A percentile compares a stretch with the other conserved stretches of the same genome.
phyloP scores from a whole-genome alignment of 495 filamentous ascomycete species.

The Filosporella fistucella region DNA sequence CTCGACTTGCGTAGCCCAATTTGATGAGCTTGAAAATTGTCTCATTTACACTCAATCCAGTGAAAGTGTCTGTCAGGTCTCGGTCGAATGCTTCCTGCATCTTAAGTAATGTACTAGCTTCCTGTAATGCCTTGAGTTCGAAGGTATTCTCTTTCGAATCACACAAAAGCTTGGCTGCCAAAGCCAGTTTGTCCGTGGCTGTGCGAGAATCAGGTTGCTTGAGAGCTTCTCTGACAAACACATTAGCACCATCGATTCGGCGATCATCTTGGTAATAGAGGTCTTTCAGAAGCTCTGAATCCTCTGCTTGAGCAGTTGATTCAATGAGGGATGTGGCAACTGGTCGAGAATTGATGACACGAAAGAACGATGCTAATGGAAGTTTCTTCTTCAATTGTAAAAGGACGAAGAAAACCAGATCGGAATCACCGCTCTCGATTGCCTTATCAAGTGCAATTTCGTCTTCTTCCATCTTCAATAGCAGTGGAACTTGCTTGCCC shows the following conservation, averaged over 20 bases:
- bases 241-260: conserved; percentile 79
- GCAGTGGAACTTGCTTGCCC: conserved; percentile 90
- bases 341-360: conserved; percentile 82
- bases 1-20: conserved; percentile 70
- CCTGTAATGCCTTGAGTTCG: conserved; percentile 70
- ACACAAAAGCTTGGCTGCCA: conserved; percentile 73
- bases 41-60: conserved; percentile 82
- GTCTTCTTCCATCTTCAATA: conserved; percentile 93
- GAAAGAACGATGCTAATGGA: conserved; percentile 87
- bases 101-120: conserved; percentile 72
- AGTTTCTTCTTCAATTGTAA: conserved; percentile 87
- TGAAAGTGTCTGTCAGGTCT: conserved; percentile 70
- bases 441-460: conserved; percentile 95
- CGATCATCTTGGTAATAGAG: conserved; percentile 98
- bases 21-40: conserved; percentile 81
- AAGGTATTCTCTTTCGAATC: conserved; percentile 78
- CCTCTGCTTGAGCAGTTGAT: conserved; percentile 68
- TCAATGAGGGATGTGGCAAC: conserved; percentile 88
- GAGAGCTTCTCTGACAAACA: conserved; percentile 79
- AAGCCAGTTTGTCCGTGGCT: conserved; percentile 72
- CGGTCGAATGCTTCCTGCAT: conserved; percentile 81
- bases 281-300: conserved; percentile 84
- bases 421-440: conserved; percentile 91
- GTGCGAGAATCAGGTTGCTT: conserved; percentile 56
- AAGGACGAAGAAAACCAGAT: conserved; percentile 86